A percentile compares a stretch with the other conserved stretches of the same genome.
phyloP scores from a whole-genome alignment of 345 rosid species.

The Aquilaria yunnanensis region DNA sequence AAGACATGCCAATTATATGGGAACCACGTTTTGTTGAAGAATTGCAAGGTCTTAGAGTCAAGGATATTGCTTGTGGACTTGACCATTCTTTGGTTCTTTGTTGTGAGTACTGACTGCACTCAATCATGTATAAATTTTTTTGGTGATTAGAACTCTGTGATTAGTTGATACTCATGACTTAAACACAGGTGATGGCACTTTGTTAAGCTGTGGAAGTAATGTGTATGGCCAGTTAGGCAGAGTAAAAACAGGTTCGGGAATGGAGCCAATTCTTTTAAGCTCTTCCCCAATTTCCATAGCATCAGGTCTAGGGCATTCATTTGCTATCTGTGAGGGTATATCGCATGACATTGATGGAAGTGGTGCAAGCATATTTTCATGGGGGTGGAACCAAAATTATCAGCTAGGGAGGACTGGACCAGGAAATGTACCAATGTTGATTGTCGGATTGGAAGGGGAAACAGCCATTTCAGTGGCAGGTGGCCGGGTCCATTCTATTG shows the following conservation, averaged over 20 bases:
- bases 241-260: slow-evolving; percentile 46
- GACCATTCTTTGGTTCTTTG: slow-evolving; percentile 86
- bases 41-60: slow-evolving; percentile 35
- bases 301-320: slow-evolving; percentile 91
- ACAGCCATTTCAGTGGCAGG: slow-evolving; percentile 43
- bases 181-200: slow-evolving; percentile 54
- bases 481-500: slow-evolving; percentile 74
- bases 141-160: neutral
- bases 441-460: slow-evolving; percentile 50
- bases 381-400: slow-evolving; percentile 86
- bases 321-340: slow-evolving; percentile 46
- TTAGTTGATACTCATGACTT: slow-evolving; percentile 7
- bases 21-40: slow-evolving; percentile 72
- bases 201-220: slow-evolving; percentile 79
- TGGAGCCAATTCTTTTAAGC: slow-evolving; percentile 47
- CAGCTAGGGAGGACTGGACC: slow-evolving; percentile 80
- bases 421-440: slow-evolving; percentile 36
- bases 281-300: slow-evolving; percentile 35
- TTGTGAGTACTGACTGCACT: slow-evolving; percentile 30
- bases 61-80: slow-evolving; percentile 71
- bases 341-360: slow-evolving; percentile 21
- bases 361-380: slow-evolving; percentile 37
- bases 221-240: slow-evolving; percentile 81
- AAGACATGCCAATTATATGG: slow-evolving; percentile 79
- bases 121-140: neutral